Base-by-base conservation (phyloP, 192 early-diverging fungal species). In the Gryganskiella cystojenkinii region DNA sequence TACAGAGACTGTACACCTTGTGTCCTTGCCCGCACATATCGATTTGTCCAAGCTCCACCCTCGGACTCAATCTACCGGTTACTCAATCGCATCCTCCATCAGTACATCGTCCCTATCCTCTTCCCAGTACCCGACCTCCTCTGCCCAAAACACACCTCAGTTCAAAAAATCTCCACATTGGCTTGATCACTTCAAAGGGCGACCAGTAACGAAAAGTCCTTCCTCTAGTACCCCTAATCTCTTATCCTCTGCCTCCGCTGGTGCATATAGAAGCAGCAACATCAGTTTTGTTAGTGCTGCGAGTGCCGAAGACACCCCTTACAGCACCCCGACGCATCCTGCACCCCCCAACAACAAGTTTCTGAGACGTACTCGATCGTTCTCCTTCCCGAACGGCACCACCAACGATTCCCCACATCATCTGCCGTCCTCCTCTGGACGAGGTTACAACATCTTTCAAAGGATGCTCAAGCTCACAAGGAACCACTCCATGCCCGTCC, bases 401-500 rank as follows among this genome's bases (percentile, higher is more conserved):
- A 37, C 31, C 3, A 50, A 14, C 2, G 58, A 42, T 20, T 15
- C 35, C 15, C 6, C 56, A 3, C 30, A 20, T 34, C n/a, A n/a
- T n/a, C n/a, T n/a, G n/a, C n/a, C n/a, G n/a, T n/a, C n/a, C n/a
- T n/a, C n/a, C n/a, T n/a, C n/a, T n/a, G n/a, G n/a, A 56, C 10
- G 4, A 3, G 25, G 44, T 35, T 15, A 62, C 24, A 55, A 10
- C 24, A 35, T 67, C 22, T 40, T 67, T 3, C 31, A 50, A 40
- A 27, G 45, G 17, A 55, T 67, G 31, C 42, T 57, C 42, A 30
- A 50, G 0, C 20, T 67, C 6, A 47, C 65, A 9, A 42, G 65
- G 14, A 74, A 66, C 47, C 62, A 54, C 15, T 59, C 63, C 42
- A 53, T 74, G 50, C 71, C 71, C 20, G 30, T 60, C 0, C 24